Base-by-base conservation (phyloP, 768 basidiomycete genomes). In the Scleroderma bovista region DNA sequence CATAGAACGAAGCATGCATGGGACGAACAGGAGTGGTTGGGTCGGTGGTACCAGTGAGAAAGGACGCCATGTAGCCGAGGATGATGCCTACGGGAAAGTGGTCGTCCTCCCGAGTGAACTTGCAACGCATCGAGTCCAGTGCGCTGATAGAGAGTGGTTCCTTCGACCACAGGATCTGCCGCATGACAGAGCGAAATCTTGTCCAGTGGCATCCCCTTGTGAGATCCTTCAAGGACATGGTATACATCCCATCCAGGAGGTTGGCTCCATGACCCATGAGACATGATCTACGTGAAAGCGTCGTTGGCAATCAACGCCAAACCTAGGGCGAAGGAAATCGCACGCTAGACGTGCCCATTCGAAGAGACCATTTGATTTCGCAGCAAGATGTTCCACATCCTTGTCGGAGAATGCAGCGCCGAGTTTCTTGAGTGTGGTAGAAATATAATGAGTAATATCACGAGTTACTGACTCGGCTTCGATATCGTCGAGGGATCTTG, bases 1-100 rank as follows among this genome's bases (percentile, higher is more conserved):
- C 66, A n/a, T 36, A 44, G 47, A 67, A 63, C 1, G 66, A 67
- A 7, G 61, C 44, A 46, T 67, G 65, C 15, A 63, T 47, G 16
- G 57, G 52, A 17, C 41, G 51, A 40, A 63, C 48, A 4, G 53
- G 52, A 6, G 12, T 19, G 23, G 8, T 15, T 12, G 20, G 13
- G n/a, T 38, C 31, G 5, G 20, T 19, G 12, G 13, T 42, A 20
- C 53, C 47, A 22, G 38, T 50, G 13, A 60, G 22, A 20, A 52
- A 17, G 26, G 49, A 40, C 16, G 48, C 46, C 40, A 53, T 29
- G 6, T 12, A 20, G 10, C 10, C 11, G 4, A 22, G 55, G 15
- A 7, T 43, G 26, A 26, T 16, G 31, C n/a, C 5, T 20, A 15
- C 16, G 22, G 5, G 13, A 31, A 15, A n/a, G n/a, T 10, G 6